Percentiles rank a stretch among this genome's conserved stretches.
Conservation (phyloP, 108 stramenopile species). For the Cylindrotheca fusiformis region DNA sequence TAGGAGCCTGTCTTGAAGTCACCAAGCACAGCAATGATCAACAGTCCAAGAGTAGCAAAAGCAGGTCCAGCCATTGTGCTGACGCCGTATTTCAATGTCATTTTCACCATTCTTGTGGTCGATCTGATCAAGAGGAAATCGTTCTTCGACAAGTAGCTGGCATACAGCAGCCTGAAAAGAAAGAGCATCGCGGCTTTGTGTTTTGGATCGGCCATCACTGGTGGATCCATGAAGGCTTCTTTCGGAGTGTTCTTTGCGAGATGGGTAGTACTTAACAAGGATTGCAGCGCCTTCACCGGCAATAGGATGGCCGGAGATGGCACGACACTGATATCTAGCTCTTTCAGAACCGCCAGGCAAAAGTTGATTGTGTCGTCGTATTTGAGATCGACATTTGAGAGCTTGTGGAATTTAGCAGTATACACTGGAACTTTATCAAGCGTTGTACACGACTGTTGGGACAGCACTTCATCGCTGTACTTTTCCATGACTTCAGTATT, state of each 20-base stretch:
- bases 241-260: constrained; percentile 1
- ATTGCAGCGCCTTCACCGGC: background rate
- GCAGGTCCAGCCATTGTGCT: background rate
- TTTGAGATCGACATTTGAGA: background rate
- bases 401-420: background rate
- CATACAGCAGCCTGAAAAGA: background rate
- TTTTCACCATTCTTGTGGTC: background rate
- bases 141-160: background rate
- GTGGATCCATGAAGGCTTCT: background rate
- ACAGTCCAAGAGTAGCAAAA: constrained; percentile 5
- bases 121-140: background rate
- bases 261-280: background rate
- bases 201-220: background rate
- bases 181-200: constrained; percentile 3
- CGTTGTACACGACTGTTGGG: background rate
- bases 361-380: background rate
- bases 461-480: constrained; percentile 6
- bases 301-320: background rate
- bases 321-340: background rate
- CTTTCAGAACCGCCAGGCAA: constrained; percentile 1
- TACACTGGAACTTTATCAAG: constrained; percentile 4
- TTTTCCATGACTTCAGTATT: constrained; percentile 5
- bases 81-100: constrained; percentile 6
- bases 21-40: constrained; percentile 1
- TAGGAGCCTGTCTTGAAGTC: constrained; percentile 1